A percentile compares a stretch with the other conserved stretches of the same genome.
Conservation (phyloP, 2,329 filamentous ascomycete species). For the Bipolaris cookei region DNA sequence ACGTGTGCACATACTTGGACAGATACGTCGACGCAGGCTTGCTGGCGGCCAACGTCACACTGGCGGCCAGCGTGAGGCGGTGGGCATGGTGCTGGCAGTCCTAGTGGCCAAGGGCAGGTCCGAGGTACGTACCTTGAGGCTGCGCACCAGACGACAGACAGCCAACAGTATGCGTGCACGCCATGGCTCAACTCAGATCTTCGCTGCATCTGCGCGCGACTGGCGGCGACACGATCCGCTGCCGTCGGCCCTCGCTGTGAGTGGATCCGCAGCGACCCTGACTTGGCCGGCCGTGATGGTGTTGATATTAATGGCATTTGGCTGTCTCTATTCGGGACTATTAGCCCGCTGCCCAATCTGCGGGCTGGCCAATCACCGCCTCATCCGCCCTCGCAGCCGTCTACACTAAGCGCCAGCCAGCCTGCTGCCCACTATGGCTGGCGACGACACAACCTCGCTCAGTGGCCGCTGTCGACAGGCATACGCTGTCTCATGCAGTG, state of each 20-base stretch:
- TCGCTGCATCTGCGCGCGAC: slow-evolving; percentile 28
- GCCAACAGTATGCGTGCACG: slow-evolving; percentile 23
- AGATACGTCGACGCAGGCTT: too few relatives aligned
- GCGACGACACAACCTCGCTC: slow-evolving; percentile 32
- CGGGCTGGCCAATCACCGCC: slow-evolving; percentile 39
- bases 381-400: slow-evolving; percentile 35
- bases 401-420: slow-evolving; percentile 45
- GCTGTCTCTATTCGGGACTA: slow-evolving; percentile 29
- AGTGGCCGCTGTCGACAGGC: slow-evolving; percentile 36
- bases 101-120: not conserved
- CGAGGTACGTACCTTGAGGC: slow-evolving; percentile 14
- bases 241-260: slow-evolving; percentile 26
- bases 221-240: slow-evolving; percentile 32
- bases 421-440: slow-evolving; percentile 34
- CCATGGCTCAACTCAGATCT: slow-evolving; percentile 36
- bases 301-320: slow-evolving; percentile 46
- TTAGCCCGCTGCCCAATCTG: slow-evolving; percentile 29
- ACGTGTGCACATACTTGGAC: too few relatives aligned
- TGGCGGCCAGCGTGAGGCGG: not conserved
- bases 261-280: slow-evolving; percentile 22
- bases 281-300: slow-evolving; percentile 20
- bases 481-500: slow-evolving; percentile 45
- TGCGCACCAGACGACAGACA: not conserved
- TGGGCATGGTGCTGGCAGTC: slow-evolving; percentile 10
- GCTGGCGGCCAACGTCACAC: not conserved